These are phyloP conservation scores for Anethum foeniculum DNA, from an alignment of 140 eudicot genomes.

Conservation along the genomic window DNA sequence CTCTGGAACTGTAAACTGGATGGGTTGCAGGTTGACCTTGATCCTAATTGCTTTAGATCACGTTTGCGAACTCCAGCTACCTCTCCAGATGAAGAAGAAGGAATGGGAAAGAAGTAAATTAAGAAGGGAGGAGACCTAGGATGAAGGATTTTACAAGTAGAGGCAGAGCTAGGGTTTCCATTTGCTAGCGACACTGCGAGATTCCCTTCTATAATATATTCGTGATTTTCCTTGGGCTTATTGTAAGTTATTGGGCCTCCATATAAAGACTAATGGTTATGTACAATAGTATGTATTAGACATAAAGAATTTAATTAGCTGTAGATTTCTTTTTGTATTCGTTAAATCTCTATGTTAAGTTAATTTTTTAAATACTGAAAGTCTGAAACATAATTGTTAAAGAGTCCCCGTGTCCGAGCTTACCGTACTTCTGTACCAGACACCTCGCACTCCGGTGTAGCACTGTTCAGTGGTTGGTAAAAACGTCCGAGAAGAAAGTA, in stretches of 20 bases:
- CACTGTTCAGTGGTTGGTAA: neutral
- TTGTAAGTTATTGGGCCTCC: neutral
- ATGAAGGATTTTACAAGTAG: neutral
- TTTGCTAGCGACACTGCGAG: neutral
- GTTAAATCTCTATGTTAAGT: neutral
- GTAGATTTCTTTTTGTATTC: neutral
- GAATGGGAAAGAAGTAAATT: neutral
- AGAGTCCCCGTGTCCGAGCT: neutral
- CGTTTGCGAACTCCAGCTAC: neutral
- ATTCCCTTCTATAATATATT: neutral
- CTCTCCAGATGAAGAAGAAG: neutral
- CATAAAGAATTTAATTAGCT: neutral
- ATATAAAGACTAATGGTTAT: neutral
- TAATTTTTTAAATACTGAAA: no score
- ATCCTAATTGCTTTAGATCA: neutral
- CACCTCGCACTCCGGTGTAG: neutral
- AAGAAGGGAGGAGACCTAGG: neutral
- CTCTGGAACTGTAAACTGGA: neutral
- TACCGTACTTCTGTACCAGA: neutral
- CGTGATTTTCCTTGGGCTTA: neutral
- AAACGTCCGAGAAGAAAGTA: neutral
- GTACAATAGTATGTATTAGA: neutral
- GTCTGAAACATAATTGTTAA: neutral
- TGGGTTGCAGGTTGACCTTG: neutral
- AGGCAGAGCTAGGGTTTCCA: neutral